These are phyloP conservation scores for Hypomontagnella monticulosa DNA, from an alignment of 495 filamentous ascomycete genomes.

Conservation along the genomic window DNA sequence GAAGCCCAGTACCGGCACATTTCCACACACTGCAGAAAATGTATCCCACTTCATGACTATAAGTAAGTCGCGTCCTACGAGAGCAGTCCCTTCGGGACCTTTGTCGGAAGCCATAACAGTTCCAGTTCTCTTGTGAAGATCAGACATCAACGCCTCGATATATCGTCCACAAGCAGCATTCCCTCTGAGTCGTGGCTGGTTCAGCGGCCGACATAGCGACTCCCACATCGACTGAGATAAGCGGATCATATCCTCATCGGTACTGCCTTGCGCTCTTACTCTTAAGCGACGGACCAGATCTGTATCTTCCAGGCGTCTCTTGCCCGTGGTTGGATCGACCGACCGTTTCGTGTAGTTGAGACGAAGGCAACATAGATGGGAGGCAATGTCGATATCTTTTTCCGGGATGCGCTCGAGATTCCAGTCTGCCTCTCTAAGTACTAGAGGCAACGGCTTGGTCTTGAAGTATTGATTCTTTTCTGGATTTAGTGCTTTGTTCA, in stretches of 20 bases:
- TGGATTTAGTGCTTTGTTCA: neutral
- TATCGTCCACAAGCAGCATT: no score
- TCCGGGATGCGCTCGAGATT: conserved; percentile 46
- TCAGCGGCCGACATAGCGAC: no score
- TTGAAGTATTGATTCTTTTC: conserved; percentile 46
- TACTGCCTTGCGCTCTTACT: conserved; percentile 27
- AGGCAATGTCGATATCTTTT: conserved; percentile 37
- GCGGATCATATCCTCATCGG: conserved; percentile 33
- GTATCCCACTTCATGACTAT: conserved; percentile 42
- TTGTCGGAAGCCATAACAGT: neutral
- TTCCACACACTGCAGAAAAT: conserved; percentile 43
- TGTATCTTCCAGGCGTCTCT: conserved; percentile 42
- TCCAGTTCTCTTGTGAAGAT: no score
- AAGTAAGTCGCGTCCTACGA: conserved; percentile 30
- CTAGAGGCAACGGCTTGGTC: conserved; percentile 43
- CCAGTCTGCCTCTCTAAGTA: conserved; percentile 42
- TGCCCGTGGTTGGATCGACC: conserved; percentile 42
- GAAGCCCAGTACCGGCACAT: conserved; percentile 41
- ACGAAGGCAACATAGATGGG: conserved; percentile 32
- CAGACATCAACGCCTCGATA: no score
- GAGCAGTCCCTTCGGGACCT: neutral
- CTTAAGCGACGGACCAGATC: conserved; percentile 46
- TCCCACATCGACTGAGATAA: no score
- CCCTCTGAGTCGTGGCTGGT: no score
- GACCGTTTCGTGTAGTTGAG: conserved; percentile 41